These are phyloP conservation scores for Fusarium sacchari DNA, from an alignment of 2,329 filamentous ascomycete species.

Conservation along the genomic window DNA sequence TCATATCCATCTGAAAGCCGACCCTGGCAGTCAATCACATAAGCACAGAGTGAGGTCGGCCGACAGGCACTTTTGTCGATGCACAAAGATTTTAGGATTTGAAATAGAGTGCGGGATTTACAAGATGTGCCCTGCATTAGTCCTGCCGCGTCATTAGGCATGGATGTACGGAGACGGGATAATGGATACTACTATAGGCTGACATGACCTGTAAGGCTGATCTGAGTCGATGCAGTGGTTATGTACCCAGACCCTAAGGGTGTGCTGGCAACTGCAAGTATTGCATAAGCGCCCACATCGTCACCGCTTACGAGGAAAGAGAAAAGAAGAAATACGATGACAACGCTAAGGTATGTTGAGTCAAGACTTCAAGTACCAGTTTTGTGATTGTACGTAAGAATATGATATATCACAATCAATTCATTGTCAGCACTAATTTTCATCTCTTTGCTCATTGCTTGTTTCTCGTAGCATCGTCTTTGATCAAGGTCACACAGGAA, in stretches of 20 bases:
- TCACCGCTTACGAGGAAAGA: neutral
- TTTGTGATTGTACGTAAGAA: neutral
- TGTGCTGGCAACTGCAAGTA: neutral
- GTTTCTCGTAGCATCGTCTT: neutral
- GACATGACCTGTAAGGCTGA: neutral
- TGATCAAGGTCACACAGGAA: neutral
- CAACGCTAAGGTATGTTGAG: neutral
- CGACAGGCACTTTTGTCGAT: neutral
- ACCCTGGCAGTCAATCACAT: neutral
- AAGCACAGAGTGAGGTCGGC: neutral
- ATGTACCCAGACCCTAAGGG: neutral
- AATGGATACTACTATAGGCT: neutral
- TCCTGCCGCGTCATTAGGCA: neutral
- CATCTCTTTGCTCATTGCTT: fast-evolving
- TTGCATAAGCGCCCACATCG: neutral
- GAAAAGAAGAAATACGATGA: neutral
- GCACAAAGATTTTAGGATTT: neutral
- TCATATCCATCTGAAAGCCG: fast-evolving
- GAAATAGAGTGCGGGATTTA: neutral
- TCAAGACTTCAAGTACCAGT: neutral
- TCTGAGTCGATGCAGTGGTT: neutral
- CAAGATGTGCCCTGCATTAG: neutral
- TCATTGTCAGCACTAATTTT: neutral
- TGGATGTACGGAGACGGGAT: neutral
- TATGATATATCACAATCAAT: neutral